Evolutionary conservation across 2,329 filamentous ascomycete genomes (phyloP).

Genomic region (Talaromyces albobiverticillius): DNA sequence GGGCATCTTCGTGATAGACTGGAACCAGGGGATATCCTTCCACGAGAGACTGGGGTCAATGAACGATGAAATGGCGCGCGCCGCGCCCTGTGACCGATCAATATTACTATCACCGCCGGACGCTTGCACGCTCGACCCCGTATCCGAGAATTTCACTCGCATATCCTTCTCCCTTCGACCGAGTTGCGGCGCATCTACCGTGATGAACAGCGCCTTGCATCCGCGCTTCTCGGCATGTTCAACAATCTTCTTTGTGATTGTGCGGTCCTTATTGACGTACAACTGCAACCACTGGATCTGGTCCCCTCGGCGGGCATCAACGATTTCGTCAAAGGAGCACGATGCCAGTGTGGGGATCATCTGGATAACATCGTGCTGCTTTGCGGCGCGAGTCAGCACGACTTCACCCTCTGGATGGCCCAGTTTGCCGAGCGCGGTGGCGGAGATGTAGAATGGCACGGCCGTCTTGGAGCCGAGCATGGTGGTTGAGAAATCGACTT

Average conservation of each 20-base stretch:
- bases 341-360: conserved; percentile 98
- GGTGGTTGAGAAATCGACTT: conserved; percentile 80
- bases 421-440: conserved; percentile 91
- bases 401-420: conserved; percentile 94
- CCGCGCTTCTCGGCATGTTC: conserved; percentile 87
- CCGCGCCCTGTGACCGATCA: conserved; percentile 87
- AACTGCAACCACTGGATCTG: conserved; percentile 97
- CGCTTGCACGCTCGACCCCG: conserved; percentile 76
- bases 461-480: conserved; percentile 86
- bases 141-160: conserved; percentile 85
- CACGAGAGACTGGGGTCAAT: conserved; percentile 93
- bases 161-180: conserved; percentile 97
- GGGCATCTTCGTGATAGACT: conserved; percentile 85
- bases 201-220: conserved; percentile 96
- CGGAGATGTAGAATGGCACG: conserved; percentile 94
- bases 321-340: conserved; percentile 95
- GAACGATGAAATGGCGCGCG: conserved; percentile 90
- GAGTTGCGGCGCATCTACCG: conserved; percentile 93
- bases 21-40: conserved; percentile 94
- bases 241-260: conserved; percentile 85
- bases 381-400: conserved; percentile 77
- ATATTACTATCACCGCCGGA: conserved; percentile 58
- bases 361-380: conserved; percentile 86
- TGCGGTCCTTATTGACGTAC: conserved; percentile 94
- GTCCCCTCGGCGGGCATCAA: conserved; percentile 74